phyloP scores from a whole-genome alignment of 441 rosid species.

The Raphanus hybrid region DNA sequence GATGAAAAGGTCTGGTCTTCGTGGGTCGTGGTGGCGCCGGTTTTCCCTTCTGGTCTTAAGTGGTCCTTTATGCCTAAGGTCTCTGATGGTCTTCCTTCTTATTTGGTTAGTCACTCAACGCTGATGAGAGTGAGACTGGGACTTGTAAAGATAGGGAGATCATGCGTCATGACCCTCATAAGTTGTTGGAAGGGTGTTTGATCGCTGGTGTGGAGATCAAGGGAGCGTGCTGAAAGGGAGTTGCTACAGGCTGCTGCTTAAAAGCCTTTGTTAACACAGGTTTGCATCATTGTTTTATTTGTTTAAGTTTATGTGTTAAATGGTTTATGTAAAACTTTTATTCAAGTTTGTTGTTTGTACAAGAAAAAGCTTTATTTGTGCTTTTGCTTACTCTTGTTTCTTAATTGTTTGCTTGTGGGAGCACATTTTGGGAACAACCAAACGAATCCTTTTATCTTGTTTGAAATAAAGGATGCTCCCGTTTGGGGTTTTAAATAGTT shows the following conservation, averaged over 20 bases:
- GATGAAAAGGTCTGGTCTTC: constrained; percentile 93
- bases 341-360: too few relatives aligned
- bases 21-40: constrained; percentile 99
- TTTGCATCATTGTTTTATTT: constrained; percentile 31
- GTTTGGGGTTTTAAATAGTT: too few relatives aligned
- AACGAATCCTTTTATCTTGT: too few relatives aligned
- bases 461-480: too few relatives aligned
- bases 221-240: constrained; percentile 89
- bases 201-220: constrained; percentile 53
- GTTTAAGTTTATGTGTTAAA: too few relatives aligned
- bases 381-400: too few relatives aligned
- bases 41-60: constrained; percentile 50
- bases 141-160: constrained; percentile 99
- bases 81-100: too few relatives aligned
- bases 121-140: constrained; percentile 99
- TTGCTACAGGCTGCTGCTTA: constrained; percentile 90
- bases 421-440: too few relatives aligned
- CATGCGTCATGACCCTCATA: constrained; percentile 99
- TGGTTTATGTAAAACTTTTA: too few relatives aligned
- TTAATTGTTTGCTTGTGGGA: too few relatives aligned
- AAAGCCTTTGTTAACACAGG: constrained; percentile 50
- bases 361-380: too few relatives aligned
- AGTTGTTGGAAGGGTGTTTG: constrained; percentile 94
- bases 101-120: constrained; percentile 44
- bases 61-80: too few relatives aligned